Conservation (phyloP, 2,329 filamentous ascomycete genomes). For the Hypomyces perniciosus region DNA sequence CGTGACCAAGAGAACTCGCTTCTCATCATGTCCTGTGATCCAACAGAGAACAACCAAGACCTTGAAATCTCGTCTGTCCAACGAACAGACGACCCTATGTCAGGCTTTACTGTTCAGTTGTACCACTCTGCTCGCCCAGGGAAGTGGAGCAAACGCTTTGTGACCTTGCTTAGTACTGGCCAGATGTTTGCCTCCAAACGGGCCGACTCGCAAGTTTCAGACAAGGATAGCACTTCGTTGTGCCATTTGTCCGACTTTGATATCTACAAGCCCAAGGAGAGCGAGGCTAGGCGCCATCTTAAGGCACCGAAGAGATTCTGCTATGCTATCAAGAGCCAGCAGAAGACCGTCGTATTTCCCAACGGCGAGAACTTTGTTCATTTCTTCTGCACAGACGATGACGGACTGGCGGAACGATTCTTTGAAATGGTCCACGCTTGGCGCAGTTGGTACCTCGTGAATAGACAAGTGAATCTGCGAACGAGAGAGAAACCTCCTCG, state of each 20-base stretch:
- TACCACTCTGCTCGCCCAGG: constrained; percentile 76
- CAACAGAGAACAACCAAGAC: constrained; percentile 49
- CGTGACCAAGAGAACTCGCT: constrained; percentile 71
- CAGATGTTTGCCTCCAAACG: constrained; percentile 71
- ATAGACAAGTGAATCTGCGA: constrained; percentile 54
- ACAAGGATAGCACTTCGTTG: constrained; percentile 63
- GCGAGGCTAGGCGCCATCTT: constrained; percentile 62
- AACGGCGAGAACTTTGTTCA: constrained; percentile 83
- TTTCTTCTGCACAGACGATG: constrained; percentile 80
- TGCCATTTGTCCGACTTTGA: constrained; percentile 92
- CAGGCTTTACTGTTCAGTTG: constrained; percentile 62
- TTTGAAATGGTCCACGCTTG: constrained; percentile 68
- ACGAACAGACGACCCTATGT: constrained; percentile 50
- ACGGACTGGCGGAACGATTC: constrained; percentile 59
- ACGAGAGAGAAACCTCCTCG: constrained; percentile 23
- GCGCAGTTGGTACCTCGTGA: constrained; percentile 88
- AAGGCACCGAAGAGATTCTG: constrained; percentile 81
- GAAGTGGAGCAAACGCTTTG: constrained; percentile 82
- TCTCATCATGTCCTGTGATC: constrained; percentile 56
- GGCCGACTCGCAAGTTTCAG: constrained; percentile 46
- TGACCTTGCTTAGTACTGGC: constrained; percentile 68
- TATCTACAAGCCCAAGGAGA: constrained; percentile 70
- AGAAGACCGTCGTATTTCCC: constrained; percentile 78
- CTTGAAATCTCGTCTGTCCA: constrained; percentile 63
- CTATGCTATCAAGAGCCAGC: constrained; percentile 86